phyloP scores from a whole-genome alignment of 1,139 yeast genomes.

The Geotrichum restrictum region DNA sequence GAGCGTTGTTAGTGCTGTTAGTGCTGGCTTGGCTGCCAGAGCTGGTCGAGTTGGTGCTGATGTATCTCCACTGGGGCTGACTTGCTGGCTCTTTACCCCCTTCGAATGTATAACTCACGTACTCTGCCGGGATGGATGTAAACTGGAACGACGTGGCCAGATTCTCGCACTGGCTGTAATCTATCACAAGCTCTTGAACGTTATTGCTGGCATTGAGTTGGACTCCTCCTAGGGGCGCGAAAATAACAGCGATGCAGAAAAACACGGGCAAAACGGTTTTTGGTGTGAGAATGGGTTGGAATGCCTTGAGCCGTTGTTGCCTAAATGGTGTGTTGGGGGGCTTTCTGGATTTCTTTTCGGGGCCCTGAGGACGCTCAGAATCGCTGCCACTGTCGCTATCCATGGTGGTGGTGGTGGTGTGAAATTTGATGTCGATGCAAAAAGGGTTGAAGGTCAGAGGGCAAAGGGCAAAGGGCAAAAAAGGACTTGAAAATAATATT shows the following conservation, averaged over 20 bases:
- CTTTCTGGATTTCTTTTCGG: constrained; percentile 37
- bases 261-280: constrained; percentile 81
- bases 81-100: constrained; percentile 31
- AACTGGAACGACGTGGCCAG: constrained; percentile 54
- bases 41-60: too few species aligned
- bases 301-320: constrained; percentile 47
- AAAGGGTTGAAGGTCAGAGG: too few species aligned
- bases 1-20: not conserved
- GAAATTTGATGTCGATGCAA: not conserved
- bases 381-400: constrained; percentile 41
- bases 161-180: constrained; percentile 69
- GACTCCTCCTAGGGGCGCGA: constrained; percentile 89
- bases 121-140: constrained; percentile 58
- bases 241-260: constrained; percentile 66
- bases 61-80: constrained; percentile 60
- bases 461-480: not conserved
- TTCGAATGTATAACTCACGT: constrained; percentile 52
- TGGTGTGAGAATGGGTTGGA: constrained; percentile 84
- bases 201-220: constrained; percentile 75
- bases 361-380: constrained; percentile 22
- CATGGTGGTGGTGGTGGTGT: constrained; percentile 25
- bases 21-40: not conserved
- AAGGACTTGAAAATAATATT: not conserved
- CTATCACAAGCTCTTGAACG: constrained; percentile 75
- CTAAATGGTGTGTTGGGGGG: constrained; percentile 47